phyloP scores from a whole-genome alignment of 305 asterid genomes.

The Fraxinus xanthoxyloides region DNA sequence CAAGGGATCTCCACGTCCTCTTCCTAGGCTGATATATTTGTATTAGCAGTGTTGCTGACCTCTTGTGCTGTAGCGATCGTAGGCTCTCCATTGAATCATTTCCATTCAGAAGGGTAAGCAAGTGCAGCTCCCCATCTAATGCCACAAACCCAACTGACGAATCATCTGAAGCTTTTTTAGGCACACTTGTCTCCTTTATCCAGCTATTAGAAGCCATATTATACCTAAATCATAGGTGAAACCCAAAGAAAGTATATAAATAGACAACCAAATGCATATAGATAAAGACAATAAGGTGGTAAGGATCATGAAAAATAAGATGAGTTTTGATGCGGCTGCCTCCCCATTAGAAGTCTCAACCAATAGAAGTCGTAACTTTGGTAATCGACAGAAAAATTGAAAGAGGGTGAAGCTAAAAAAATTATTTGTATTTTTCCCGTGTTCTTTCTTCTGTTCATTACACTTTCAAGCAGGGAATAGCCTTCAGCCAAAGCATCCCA shows the following conservation, averaged over 20 bases:
- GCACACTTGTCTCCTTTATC: constrained; percentile 68
- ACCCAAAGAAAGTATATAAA: neutral
- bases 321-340: no score
- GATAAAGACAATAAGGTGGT: neutral
- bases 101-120: constrained; percentile 42
- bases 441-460: neutral
- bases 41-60: constrained; percentile 49
- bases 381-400: neutral
- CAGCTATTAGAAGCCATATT: constrained; percentile 56
- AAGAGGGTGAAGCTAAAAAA: neutral
- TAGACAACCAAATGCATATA: neutral
- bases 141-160: constrained; percentile 72
- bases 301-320: neutral
- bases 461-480: neutral
- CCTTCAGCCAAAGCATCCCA: neutral
- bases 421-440: neutral
- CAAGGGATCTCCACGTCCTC: constrained; percentile 62
- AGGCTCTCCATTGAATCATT: constrained; percentile 33
- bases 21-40: constrained; percentile 74
- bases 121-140: constrained; percentile 66
- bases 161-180: constrained; percentile 51
- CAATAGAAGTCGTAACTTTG: neutral
- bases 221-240: constrained; percentile 42
- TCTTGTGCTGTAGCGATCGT: constrained; percentile 52
- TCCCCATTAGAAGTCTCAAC: neutral